Conservation (phyloP, 2,329 filamentous ascomycete species). For the Colletotrichum plurivorum region DNA sequence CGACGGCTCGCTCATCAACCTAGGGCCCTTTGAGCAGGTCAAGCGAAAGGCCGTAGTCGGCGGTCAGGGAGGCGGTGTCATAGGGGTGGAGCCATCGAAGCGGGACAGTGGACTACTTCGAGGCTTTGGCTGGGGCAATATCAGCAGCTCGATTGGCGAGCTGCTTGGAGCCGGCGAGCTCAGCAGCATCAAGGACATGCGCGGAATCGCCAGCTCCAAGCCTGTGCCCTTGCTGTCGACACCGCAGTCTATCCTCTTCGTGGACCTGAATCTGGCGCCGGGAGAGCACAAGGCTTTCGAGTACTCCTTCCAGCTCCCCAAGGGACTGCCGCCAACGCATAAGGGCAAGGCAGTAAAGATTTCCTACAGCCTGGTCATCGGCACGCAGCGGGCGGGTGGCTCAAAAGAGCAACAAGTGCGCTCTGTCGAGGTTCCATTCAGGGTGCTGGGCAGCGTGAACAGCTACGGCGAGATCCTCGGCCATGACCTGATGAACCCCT, state of each 20-base stretch:
- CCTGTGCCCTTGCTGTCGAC: slow-evolving; percentile 94
- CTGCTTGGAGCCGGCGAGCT: slow-evolving; percentile 89
- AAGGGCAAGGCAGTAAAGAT: slow-evolving; percentile 96
- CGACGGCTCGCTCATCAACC: slow-evolving; percentile 91
- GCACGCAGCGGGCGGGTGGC: slow-evolving; percentile 87
- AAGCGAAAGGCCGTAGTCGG: slow-evolving; percentile 94
- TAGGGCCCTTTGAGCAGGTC: slow-evolving; percentile 92
- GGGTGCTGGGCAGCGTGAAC: slow-evolving; percentile 94
- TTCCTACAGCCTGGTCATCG: slow-evolving; percentile 89
- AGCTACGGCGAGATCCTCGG: slow-evolving; percentile 88
- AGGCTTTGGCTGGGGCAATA: slow-evolving; percentile 87
- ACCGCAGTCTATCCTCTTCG: slow-evolving; percentile 95
- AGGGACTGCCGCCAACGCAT: slow-evolving; percentile 91
- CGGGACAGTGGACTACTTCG: slow-evolving; percentile 85
- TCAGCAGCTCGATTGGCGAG: slow-evolving; percentile 90
- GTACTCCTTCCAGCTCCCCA: slow-evolving; percentile 88
- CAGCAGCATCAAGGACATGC: slow-evolving; percentile 96
- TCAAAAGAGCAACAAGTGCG: slow-evolving; percentile 86
- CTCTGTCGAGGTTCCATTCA: slow-evolving; percentile 93
- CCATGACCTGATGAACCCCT: slow-evolving; percentile 95
- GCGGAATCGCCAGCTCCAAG: slow-evolving; percentile 86
- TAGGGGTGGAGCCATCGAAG: slow-evolving; percentile 82
- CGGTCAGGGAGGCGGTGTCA: slow-evolving; percentile 87
- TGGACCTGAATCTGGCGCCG: slow-evolving; percentile 88
- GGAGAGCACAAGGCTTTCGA: slow-evolving; percentile 91